Evolutionary conservation across 352 stramenopile genomes (phyloP), one percentile per base, ranked within the genome.

Genomic region (Phytopythium chamaehyphon): DNA sequence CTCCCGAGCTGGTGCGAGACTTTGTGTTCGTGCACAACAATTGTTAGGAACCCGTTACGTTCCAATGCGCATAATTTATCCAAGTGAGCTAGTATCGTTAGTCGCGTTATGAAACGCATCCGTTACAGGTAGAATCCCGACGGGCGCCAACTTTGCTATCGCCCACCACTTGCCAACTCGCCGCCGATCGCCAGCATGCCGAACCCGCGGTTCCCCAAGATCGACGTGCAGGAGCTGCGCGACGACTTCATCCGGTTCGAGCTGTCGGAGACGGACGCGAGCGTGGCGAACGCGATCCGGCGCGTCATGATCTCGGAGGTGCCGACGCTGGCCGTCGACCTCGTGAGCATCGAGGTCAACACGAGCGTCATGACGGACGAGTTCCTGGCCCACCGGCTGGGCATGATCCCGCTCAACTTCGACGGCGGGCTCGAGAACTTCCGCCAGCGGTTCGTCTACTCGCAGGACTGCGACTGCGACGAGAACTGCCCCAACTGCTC

Each of bases 341-440:
- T 99, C n/a, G 97, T 99, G 40, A 97, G 91, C 66, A 97, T 99
- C 68, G 78, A 97, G 67, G 84, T 98, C 56, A 99, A 99, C 84
- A 96, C 94, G 24, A 97, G 89, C 22, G 94, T 98, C 28, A 88
- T 99, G 67, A 98, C 98, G 55, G 97, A 99, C 80, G 97, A 99
- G 77, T 98, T 99, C 64, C 83, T 99, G 59, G 96, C 96, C 21
- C 97, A 99, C 73, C 84, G 97, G 6, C 69, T 99, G 47, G 97
- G 97, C 39, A 89, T 99, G 64, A 98, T 99, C 64, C 97, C 97
- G 50, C 88, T 99, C 54, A 80, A 85, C 42, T 91, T 90, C 47
- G 83, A 92, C 57, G 82, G 82, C 19, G 80, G 81, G 0, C 69
- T 94, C n/a, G 84, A 91, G 66, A 91, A 88, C 60, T 93, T 96